Evolutionary conservation across 139 green algal genomes (phyloP), one percentile per base, ranked within the genome.

Genomic region (Chlorokybus atmophyticus): DNA sequence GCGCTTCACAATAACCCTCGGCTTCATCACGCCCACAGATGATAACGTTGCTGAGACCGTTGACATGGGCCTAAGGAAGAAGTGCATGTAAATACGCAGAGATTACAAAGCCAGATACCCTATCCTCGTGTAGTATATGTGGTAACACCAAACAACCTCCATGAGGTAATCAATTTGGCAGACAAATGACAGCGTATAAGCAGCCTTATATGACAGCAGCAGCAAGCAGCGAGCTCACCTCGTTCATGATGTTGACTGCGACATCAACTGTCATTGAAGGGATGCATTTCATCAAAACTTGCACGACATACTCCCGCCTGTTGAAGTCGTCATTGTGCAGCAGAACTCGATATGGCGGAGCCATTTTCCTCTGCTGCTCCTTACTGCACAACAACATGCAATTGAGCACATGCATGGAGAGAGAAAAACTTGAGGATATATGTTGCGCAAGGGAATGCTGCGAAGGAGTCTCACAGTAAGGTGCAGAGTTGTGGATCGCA

Each of bases 311-410:
- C 68, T 95, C 87, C 1, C 87, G 72, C 35, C 77, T 70, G 66
- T 95, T 95, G 70, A 85, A 82, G 65, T 84, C 84, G 76, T 94
- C 86, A 52, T 94, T 94, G 72, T 94, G 86, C 29, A 90, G 77
- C 69, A 91, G 71, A 10, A 93, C 82, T 23, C 84, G 73, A 72
- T 92, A 93, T 4, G 70, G 79, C 0, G 81, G 82, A 4, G 84
- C 79, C 55, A 71, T 72, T 63, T 84, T 82, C 57, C 74, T 75
- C 28, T 65, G n/a, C n/a, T n/a, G n/a, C n/a, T n/a, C n/a, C n/a
- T n/a, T n/a, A n/a, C n/a, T n/a, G n/a, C n/a, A n/a, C n/a, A n/a
- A n/a, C n/a, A n/a, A n/a, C n/a, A n/a, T n/a, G n/a, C n/a, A n/a
- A n/a, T n/a, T n/a, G n/a, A n/a, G n/a, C n/a, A n/a, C n/a, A n/a